phyloP scores from a whole-genome alignment of 352 stramenopile species.

The Blastocystis sp. region DNA sequence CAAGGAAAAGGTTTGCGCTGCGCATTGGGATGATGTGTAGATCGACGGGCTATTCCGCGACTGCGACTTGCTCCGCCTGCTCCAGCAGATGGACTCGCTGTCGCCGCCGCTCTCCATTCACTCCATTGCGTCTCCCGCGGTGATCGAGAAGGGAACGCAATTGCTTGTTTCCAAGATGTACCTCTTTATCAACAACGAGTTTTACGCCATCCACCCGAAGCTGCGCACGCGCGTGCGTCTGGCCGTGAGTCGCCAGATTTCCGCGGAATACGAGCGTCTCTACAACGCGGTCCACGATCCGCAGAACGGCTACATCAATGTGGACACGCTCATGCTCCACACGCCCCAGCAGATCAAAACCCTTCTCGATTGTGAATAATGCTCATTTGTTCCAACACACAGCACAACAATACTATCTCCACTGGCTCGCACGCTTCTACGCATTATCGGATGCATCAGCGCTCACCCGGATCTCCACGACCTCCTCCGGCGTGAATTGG shows the following conservation, averaged over 20 bases:
- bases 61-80: slow-evolving; percentile 13
- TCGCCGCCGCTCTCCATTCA: slow-evolving; percentile 25
- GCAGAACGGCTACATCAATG: slow-evolving; percentile 56
- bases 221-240: slow-evolving; percentile 7
- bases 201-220: slow-evolving; percentile 41
- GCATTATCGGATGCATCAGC: not conserved
- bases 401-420: too few relatives aligned
- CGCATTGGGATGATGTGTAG: not conserved
- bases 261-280: slow-evolving; percentile 37
- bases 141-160: slow-evolving; percentile 57
- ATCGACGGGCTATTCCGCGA: not conserved
- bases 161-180: slow-evolving; percentile 62
- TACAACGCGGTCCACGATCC: slow-evolving; percentile 55
- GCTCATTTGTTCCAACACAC: too few relatives aligned
- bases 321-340: slow-evolving; percentile 45
- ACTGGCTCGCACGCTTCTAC: not conserved
- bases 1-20: slow-evolving; percentile 13
- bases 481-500: slow-evolving; percentile 49
- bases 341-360: slow-evolving; percentile 59
- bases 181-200: slow-evolving; percentile 39
- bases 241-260: slow-evolving; percentile 12
- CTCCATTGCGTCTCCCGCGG: slow-evolving; percentile 35
- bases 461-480: slow-evolving; percentile 47
- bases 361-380: slow-evolving; percentile 51
- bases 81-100: slow-evolving; percentile 36